Percentiles rank a stretch among this genome's conserved stretches.
Conservation (phyloP, 2,329 filamentous ascomycete species). For the Fusarium subtropicale region DNA sequence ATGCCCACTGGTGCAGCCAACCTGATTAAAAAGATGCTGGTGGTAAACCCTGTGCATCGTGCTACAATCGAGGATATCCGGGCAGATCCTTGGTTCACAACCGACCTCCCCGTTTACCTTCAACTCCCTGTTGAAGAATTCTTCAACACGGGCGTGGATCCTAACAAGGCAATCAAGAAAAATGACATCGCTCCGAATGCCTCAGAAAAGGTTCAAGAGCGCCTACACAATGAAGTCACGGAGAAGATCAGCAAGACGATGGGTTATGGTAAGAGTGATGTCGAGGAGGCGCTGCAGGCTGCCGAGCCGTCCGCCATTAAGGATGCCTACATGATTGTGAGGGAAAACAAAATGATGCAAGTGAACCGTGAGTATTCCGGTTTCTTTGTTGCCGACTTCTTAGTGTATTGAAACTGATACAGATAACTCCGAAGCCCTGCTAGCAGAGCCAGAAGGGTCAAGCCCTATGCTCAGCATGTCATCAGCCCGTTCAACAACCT, state of each 20-base stretch:
- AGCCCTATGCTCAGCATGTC: slow-evolving; percentile 67
- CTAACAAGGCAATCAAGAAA: slow-evolving; percentile 88
- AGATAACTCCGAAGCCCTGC: slow-evolving; percentile 53
- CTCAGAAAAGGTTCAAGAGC: slow-evolving; percentile 82
- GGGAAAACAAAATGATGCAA: slow-evolving; percentile 98
- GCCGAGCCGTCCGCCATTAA: slow-evolving; percentile 98
- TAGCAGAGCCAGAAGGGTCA: slow-evolving; percentile 53
- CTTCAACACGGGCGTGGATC: slow-evolving; percentile 91
- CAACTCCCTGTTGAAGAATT: slow-evolving; percentile 91
- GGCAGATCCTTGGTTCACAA: slow-evolving; percentile 92
- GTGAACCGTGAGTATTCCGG: slow-evolving; percentile 78
- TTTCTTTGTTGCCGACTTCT: background rate
- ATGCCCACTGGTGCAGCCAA: slow-evolving; percentile 85
- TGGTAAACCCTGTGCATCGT: slow-evolving; percentile 93
- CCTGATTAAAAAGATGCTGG: slow-evolving; percentile 92
- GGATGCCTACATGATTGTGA: slow-evolving; percentile 97
- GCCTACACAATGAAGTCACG: slow-evolving; percentile 90
- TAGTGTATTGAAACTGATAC: slow-evolving; percentile 47
- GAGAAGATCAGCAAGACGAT: slow-evolving; percentile 97
- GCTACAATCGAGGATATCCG: slow-evolving; percentile 95
- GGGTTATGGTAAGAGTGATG: slow-evolving; percentile 95
- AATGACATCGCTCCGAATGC: slow-evolving; percentile 84
- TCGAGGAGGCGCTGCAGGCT: slow-evolving; percentile 91
- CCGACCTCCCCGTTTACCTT: slow-evolving; percentile 87
- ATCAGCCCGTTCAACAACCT: slow-evolving; percentile 65